These are phyloP conservation scores for Homolaphlyctis polyrhiza DNA, from an alignment of 371 early-diverging fungal species.

Conservation along the genomic window DNA sequence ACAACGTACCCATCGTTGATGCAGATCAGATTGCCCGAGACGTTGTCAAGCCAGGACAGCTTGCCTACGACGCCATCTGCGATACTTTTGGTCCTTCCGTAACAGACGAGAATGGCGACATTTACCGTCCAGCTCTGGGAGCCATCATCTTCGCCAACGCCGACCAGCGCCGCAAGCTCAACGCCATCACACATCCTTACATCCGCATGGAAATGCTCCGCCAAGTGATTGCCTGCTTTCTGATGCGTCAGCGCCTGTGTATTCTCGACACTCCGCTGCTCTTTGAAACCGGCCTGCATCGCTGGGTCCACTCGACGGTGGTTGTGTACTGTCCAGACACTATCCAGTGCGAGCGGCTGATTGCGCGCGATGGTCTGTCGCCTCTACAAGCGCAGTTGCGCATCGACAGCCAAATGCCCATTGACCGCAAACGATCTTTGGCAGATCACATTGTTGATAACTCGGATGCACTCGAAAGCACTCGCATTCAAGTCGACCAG, in stretches of 20 bases:
- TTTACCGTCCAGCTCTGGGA: constrained; percentile 57
- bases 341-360: constrained; percentile 69
- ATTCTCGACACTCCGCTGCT: constrained; percentile 90
- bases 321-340: constrained; percentile 81
- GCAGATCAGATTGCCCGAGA: constrained; percentile 86
- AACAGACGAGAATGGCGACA: constrained; percentile 44
- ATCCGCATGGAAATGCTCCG: constrained; percentile 74
- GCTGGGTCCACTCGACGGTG: constrained; percentile 61
- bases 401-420: constrained; percentile 77
- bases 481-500: constrained; percentile 52
- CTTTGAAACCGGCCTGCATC: constrained; percentile 75
- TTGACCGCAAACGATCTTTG: constrained; percentile 64
- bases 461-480: constrained; percentile 56
- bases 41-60: constrained; percentile 74
- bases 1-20: constrained; percentile 74
- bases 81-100: constrained; percentile 70
- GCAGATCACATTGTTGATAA: constrained; percentile 87
- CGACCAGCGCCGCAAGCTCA: constrained; percentile 64
- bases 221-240: constrained; percentile 62
- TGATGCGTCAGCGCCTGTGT: constrained; percentile 47
- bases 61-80: constrained; percentile 65
- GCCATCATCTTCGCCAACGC: constrained; percentile 72
- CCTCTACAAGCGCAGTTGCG: constrained; percentile 64
- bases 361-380: constrained; percentile 62
- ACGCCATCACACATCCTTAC: constrained; percentile 82